Base-by-base conservation (phyloP, 164 flowering plant genomes). In the Umbellularia californica region DNA sequence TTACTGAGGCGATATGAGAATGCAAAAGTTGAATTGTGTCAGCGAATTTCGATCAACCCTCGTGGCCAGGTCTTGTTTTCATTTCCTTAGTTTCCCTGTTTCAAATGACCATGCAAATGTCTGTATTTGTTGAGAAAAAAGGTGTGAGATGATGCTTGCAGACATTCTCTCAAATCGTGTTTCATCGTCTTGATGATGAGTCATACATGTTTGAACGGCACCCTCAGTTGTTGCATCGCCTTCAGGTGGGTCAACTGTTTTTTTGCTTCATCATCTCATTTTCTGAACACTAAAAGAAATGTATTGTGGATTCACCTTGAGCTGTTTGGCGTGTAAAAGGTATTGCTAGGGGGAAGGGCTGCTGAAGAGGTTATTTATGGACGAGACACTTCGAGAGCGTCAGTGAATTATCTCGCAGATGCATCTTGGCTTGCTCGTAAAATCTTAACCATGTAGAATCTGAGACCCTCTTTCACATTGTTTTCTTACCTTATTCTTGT, bases 341-440 rank as follows among this genome's bases (percentile, higher is more conserved):
- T 95, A 27, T 83, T 95, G 5, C 95, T 95, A 78, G 99, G 98
- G 68, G 98, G 92, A 19, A 88, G 99, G 77, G 99, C 99, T 69
- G 98, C 99, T 25, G 99, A 95, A 83, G 99, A 95, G 82, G 90
- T 95, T 23, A 88, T 95, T 65, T 92, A 86, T 82, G 98, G 99
- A 58, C 82, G 85, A 68, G 97, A 95, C 80, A 90, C 98, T 66
- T 95, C 99, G 52, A 88, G 73, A 75, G 96, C 95, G 65, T 95
- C 99, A 23, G 88, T 90, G 71, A 79, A 74, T 83, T 90, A 93
- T 79, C 92, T 95, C 74, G 93, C 95, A 51, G 94, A 92, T 90
- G 99, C 99, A 70, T 88, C 95, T 58, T 95, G 99, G 99, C 96
- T 95, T 73, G 99, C 99, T 75, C 96, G 99, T 70, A 95, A 95